phyloP scores from a whole-genome alignment of 305 asterid genomes.

The Fraxinus dipetala region DNA sequence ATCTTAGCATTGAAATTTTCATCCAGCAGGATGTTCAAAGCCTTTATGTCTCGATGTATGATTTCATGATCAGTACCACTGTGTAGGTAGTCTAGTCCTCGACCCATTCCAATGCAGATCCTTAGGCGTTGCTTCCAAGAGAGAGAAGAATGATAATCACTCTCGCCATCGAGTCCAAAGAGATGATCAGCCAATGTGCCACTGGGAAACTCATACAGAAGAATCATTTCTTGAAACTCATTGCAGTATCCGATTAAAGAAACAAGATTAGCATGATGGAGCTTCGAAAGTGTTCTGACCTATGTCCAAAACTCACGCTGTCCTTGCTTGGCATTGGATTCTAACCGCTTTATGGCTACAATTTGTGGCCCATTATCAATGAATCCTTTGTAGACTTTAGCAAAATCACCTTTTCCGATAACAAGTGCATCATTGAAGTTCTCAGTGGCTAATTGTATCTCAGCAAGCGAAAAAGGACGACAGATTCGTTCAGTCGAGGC shows the following conservation, averaged over 20 bases:
- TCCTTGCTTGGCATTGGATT: constrained; percentile 19
- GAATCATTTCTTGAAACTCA: constrained; percentile 17
- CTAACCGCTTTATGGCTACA: constrained; percentile 23
- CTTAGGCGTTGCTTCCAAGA: constrained; percentile 44
- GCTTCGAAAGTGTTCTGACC: neutral
- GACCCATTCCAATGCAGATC: constrained; percentile 52
- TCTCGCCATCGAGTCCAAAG: constrained; percentile 7
- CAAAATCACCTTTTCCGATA: constrained; percentile 17
- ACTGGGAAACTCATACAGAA: constrained; percentile 20
- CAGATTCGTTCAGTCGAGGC: neutral
- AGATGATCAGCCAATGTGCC: constrained; percentile 35
- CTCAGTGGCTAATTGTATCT: neutral
- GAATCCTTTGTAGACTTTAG: neutral
- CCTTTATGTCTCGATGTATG: constrained; percentile 50
- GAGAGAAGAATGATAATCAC: constrained; percentile 15
- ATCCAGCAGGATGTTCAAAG: constrained; percentile 45
- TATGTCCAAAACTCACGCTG: neutral
- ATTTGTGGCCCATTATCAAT: neutral
- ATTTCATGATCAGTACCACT: constrained; percentile 33
- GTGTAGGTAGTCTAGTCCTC: constrained; percentile 55
- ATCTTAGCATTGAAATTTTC: constrained; percentile 41
- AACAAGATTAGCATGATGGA: constrained; percentile 22
- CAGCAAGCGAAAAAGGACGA: neutral
- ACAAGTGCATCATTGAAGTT: neutral
- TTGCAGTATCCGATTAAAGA: neutral